Percentiles rank a stretch among this genome's conserved stretches.
Conservation (phyloP, 352 stramenopile species). For the Elongisporangium undulatum region DNA sequence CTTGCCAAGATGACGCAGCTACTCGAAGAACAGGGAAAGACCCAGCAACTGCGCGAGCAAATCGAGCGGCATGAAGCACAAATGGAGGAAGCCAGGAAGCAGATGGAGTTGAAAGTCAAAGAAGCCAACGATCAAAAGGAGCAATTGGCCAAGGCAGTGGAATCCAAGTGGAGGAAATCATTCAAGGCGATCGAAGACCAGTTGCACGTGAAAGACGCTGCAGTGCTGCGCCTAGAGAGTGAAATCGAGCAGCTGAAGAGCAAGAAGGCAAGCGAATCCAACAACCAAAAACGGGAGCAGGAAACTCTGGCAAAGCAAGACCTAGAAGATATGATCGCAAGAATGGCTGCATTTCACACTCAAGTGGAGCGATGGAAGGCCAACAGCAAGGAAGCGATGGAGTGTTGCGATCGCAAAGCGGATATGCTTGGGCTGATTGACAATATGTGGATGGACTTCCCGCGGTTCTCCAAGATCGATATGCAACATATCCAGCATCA, state of each 20-base stretch:
- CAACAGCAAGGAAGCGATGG: constrained; percentile 36
- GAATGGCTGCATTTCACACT: constrained; percentile 38
- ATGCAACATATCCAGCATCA: neutral
- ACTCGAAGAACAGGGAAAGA: constrained; percentile 62
- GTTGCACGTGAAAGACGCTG: constrained; percentile 24
- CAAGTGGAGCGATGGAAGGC: constrained; percentile 52
- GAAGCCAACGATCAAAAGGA: constrained; percentile 16
- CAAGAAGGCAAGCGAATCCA: constrained; percentile 4
- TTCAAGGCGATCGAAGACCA: constrained; percentile 25
- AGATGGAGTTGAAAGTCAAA: constrained; percentile 13
- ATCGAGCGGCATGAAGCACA: constrained; percentile 33
- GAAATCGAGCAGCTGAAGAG: constrained; percentile 34
- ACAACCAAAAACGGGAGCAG: constrained; percentile 10
- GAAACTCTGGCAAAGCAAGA: constrained; percentile 21
- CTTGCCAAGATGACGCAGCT: constrained; percentile 67
- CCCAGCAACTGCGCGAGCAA: constrained; percentile 42
- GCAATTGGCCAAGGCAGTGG: constrained; percentile 6
- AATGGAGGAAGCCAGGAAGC: constrained; percentile 19
- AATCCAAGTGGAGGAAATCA: constrained; percentile 20
- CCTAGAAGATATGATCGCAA: constrained; percentile 32
- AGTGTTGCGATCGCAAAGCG: constrained; percentile 19
- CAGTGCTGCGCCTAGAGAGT: constrained; percentile 22
- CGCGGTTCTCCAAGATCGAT: constrained; percentile 20
- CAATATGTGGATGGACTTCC: constrained; percentile 51
- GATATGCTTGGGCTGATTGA: constrained; percentile 38